Conservation (phyloP, 2,329 filamentous ascomycete genomes). For the Phialemoniopsis sp. region DNA sequence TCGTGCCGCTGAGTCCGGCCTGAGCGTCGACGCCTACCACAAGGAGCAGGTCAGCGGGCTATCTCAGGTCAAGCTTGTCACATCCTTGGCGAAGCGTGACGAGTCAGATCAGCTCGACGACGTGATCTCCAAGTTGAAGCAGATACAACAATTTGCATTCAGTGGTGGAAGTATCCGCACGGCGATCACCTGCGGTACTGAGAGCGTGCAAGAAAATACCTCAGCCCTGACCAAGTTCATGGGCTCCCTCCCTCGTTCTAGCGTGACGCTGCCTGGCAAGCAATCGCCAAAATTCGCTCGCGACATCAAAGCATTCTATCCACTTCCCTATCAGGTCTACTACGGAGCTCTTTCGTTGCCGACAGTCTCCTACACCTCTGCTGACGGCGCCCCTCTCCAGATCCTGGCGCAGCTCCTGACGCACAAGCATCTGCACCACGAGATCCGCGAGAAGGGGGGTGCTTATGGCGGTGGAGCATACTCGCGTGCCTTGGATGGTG, state of each 20-base stretch:
- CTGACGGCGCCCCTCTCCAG: constrained; percentile 74
- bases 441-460: constrained; percentile 95
- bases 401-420: constrained; percentile 89
- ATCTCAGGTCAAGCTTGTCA: constrained; percentile 81
- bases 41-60: constrained; percentile 87
- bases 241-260: constrained; percentile 42
- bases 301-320: constrained; percentile 78
- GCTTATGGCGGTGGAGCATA: constrained; percentile 93
- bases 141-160: constrained; percentile 77
- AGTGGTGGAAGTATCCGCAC: constrained; percentile 63
- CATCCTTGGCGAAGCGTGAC: constrained; percentile 69
- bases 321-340: constrained; percentile 94
- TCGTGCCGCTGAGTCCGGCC: constrained; percentile 74
- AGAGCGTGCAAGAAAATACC: constrained; percentile 68
- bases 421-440: constrained; percentile 93
- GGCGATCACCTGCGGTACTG: constrained; percentile 80
- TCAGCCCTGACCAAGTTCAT: constrained; percentile 69
- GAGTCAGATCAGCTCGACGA: constrained; percentile 67
- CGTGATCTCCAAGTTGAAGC: constrained; percentile 77
- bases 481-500: constrained; percentile 70
- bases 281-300: constrained; percentile 29
- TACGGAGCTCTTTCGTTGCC: constrained; percentile 81
- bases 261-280: constrained; percentile 26
- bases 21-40: constrained; percentile 68
- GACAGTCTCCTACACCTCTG: constrained; percentile 77